Conservation (phyloP, 352 stramenopile species). For the Albugo candida region DNA sequence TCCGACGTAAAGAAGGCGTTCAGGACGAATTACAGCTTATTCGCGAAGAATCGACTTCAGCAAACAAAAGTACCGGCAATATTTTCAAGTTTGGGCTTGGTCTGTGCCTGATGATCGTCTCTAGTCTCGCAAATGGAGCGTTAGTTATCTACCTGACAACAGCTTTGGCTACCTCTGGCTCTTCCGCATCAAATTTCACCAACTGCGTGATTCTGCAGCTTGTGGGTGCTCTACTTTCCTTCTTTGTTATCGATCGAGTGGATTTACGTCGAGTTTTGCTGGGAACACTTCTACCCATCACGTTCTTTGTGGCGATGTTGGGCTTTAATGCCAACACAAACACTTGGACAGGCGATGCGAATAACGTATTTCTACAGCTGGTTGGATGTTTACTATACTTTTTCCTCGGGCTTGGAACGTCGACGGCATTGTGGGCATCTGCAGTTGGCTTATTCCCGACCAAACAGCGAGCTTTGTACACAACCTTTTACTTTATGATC, state of each 20-base stretch:
- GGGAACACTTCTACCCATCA: constrained; percentile 36
- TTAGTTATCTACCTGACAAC: constrained; percentile 34
- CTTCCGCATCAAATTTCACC: constrained; percentile 24
- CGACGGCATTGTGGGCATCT: constrained; percentile 32
- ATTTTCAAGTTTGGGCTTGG: constrained; percentile 46
- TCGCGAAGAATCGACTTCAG: constrained; percentile 25
- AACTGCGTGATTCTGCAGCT: constrained; percentile 35
- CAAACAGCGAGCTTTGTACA: constrained; percentile 23
- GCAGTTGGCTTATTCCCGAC: constrained; percentile 45
- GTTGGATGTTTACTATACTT: constrained; percentile 44
- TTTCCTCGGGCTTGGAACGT: constrained; percentile 50
- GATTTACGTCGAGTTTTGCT: constrained; percentile 55
- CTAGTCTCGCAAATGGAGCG: constrained; percentile 27
- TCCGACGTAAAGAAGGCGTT: constrained; percentile 46
- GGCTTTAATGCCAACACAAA: constrained; percentile 23
- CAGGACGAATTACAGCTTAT: constrained; percentile 49
- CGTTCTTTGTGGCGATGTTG: constrained; percentile 21
- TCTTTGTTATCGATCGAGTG: constrained; percentile 68
- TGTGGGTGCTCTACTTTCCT: constrained; percentile 29
- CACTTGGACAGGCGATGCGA: neutral
- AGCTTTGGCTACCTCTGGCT: constrained; percentile 4
- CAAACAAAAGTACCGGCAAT: constrained; percentile 14
- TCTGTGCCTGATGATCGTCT: constrained; percentile 45
- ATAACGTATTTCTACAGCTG: constrained; percentile 3
- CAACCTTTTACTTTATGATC: constrained; percentile 27